Conservation (phyloP, 1,284 basidiomycete genomes). For the Sanguinoderma infundibulare region DNA sequence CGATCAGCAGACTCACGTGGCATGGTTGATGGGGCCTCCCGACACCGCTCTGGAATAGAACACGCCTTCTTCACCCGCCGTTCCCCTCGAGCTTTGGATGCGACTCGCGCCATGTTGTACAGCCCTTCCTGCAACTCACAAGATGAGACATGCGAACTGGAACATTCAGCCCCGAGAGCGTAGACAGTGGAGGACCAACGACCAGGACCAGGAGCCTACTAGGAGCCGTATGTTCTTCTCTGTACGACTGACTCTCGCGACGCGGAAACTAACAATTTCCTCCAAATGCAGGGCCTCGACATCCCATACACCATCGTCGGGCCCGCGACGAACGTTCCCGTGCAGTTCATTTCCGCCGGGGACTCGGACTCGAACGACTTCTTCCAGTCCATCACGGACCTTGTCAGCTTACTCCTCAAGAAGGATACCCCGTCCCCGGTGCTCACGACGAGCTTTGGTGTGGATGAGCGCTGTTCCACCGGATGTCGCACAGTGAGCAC, state of each 20-base stretch:
- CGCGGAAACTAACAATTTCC: neutral
- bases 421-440: conserved; percentile 36
- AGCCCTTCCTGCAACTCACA: neutral
- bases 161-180: neutral
- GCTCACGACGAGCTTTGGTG: conserved; percentile 48
- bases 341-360: conserved; percentile 20
- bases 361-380: conserved; percentile 13
- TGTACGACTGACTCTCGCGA: no score
- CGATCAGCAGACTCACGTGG: no score
- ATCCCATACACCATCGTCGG: conserved; percentile 67
- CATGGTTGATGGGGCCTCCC: no score
- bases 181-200: conserved; percentile 1
- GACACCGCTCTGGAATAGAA: no score
- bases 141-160: neutral
- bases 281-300: conserved; percentile 46
- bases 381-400: conserved; percentile 30
- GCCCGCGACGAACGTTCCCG: conserved; percentile 52
- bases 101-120: neutral
- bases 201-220: neutral
- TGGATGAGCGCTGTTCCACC: conserved; percentile 51
- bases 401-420: conserved; percentile 33
- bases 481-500: conserved; percentile 56
- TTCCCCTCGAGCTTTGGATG: neutral
- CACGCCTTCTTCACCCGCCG: no score
- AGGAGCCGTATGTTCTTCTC: conserved; percentile 4